Evolutionary conservation across 108 stramenopile genomes (phyloP).

Genomic region (Mayamaea pseudoterrestris): DNA sequence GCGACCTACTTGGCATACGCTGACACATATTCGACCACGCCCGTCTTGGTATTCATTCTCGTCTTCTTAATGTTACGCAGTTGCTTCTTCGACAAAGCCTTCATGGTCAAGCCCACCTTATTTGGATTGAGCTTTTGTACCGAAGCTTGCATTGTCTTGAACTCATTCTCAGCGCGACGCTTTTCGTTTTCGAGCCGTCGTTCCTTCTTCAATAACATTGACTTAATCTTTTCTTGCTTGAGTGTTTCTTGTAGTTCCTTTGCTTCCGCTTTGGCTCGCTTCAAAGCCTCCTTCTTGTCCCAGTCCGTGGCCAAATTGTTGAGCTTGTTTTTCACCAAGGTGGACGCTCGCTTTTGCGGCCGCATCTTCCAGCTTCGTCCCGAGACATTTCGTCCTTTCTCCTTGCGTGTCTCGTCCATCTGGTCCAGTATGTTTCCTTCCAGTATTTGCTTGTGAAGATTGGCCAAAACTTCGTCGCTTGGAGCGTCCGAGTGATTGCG

Average conservation of each 20-base stretch:
- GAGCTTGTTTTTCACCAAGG: slow-evolving; percentile 45
- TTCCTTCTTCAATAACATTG: slow-evolving; percentile 44
- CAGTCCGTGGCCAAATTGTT: slow-evolving; percentile 58
- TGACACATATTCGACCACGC: slow-evolving; percentile 79
- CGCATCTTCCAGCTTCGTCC: slow-evolving; percentile 72
- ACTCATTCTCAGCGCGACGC: slow-evolving; percentile 74
- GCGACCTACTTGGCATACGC: slow-evolving; percentile 74
- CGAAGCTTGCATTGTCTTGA: slow-evolving; percentile 39
- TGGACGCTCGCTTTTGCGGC: slow-evolving; percentile 72
- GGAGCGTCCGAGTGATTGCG: too few relatives aligned
- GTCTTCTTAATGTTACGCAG: slow-evolving; percentile 92
- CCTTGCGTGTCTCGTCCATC: slow-evolving; percentile 1
- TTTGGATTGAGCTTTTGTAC: slow-evolving; percentile 50
- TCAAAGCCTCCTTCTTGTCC: slow-evolving; percentile 30
- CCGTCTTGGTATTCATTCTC: slow-evolving; percentile 84
- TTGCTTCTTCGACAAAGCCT: slow-evolving; percentile 94
- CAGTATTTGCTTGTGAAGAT: too few relatives aligned
- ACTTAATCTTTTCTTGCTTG: slow-evolving; percentile 32
- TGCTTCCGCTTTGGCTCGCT: slow-evolving; percentile 19
- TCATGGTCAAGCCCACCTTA: slow-evolving; percentile 58
- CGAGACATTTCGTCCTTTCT: slow-evolving; percentile 68
- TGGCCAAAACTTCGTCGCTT: too few relatives aligned
- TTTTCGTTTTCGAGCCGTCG: slow-evolving; percentile 67
- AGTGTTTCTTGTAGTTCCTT: slow-evolving; percentile 47
- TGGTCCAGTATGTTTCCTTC: too few relatives aligned